Conservation (phyloP, 2,329 filamentous ascomycete genomes). For the Microdochium bolleyi region DNA sequence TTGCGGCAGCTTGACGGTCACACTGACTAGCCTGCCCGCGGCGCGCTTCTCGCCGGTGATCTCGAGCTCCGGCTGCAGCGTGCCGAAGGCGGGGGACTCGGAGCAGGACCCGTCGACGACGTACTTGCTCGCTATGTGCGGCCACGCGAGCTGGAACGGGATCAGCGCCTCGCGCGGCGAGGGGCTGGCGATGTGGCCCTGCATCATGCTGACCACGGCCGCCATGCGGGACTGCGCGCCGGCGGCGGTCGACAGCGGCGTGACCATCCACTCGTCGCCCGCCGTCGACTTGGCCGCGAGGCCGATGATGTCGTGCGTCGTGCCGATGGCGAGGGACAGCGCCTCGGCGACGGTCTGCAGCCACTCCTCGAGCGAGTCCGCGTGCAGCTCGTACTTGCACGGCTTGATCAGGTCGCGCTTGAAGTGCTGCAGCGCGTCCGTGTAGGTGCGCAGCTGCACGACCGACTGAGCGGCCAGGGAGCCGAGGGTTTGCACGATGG, state of each 20-base stretch:
- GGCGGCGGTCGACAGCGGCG: slow-evolving; percentile 20
- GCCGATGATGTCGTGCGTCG: slow-evolving; percentile 18
- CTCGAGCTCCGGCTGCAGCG: slow-evolving; percentile 13
- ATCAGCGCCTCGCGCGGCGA: slow-evolving; percentile 23
- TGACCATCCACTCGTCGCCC: slow-evolving; percentile 23
- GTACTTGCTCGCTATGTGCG: slow-evolving; percentile 20
- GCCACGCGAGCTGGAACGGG: slow-evolving; percentile 21
- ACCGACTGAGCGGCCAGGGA: slow-evolving; percentile 23
- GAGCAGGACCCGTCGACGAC: slow-evolving; percentile 15
- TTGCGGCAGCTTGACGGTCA: slow-evolving; percentile 13
- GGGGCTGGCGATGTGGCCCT: slow-evolving; percentile 21
- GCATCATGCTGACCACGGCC: slow-evolving; percentile 30
- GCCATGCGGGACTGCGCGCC: slow-evolving; percentile 24
- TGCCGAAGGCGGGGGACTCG: slow-evolving; percentile 4
- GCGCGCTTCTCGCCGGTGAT: slow-evolving; percentile 9
- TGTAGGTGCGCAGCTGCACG: slow-evolving; percentile 24
- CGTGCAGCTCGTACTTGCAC: slow-evolving; percentile 18
- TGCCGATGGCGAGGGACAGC: slow-evolving; percentile 20
- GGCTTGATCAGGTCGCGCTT: slow-evolving; percentile 9
- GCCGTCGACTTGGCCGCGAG: slow-evolving; percentile 11
- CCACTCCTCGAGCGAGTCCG: slow-evolving; percentile 17
- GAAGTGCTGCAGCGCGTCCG: slow-evolving; percentile 26
- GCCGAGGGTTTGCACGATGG: slow-evolving; percentile 22
- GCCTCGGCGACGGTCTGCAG: slow-evolving; percentile 14
- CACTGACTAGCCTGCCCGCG: slow-evolving; percentile 9